Evolutionary conservation across 208 protist genomes (phyloP).

Genomic region (Kentomonas sorsogonicus): DNA sequence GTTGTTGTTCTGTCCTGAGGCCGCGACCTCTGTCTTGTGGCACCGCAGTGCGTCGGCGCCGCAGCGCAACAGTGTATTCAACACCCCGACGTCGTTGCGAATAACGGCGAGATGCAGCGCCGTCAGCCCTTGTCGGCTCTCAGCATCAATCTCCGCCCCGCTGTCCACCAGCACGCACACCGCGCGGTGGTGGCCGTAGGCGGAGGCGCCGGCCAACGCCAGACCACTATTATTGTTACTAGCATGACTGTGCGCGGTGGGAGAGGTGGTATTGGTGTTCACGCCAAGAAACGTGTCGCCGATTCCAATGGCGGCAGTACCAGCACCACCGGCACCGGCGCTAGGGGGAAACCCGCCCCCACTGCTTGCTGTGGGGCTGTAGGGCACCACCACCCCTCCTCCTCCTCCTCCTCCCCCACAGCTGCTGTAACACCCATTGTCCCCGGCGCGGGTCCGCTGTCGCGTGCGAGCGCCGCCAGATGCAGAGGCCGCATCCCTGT

Average conservation of each 20-base stretch:
- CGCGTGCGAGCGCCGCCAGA: conserved; percentile 21
- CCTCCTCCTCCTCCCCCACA: conserved; percentile 11
- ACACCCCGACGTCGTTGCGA: conserved; percentile 19
- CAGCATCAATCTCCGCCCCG: conserved; percentile 28
- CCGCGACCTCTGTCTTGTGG: conserved; percentile 17
- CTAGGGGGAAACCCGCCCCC: too few relatives aligned
- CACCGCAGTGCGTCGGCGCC: conserved; percentile 27
- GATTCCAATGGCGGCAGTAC: too few relatives aligned
- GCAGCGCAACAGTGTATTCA: conserved; percentile 31
- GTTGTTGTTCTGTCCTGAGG: too few relatives aligned
- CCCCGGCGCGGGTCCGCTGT: conserved; percentile 1
- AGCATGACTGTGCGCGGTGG: too few relatives aligned
- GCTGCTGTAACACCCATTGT: conserved; percentile 8
- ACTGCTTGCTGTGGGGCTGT: too few relatives aligned
- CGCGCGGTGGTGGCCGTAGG: conserved; percentile 14
- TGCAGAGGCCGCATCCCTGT: conserved; percentile 43
- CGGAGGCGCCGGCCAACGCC: neutral
- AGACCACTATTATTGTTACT: too few relatives aligned
- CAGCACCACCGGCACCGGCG: too few relatives aligned
- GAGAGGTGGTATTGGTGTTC: too few relatives aligned
- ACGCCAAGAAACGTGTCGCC: too few relatives aligned
- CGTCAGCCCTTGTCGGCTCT: conserved; percentile 22
- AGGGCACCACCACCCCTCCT: conserved; percentile 16
- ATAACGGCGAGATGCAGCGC: conserved; percentile 38
- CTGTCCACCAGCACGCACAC: conserved; percentile 21